Conservation (phyloP, 2,329 filamentous ascomycete species). For the Penicillium psychrosexuale region DNA sequence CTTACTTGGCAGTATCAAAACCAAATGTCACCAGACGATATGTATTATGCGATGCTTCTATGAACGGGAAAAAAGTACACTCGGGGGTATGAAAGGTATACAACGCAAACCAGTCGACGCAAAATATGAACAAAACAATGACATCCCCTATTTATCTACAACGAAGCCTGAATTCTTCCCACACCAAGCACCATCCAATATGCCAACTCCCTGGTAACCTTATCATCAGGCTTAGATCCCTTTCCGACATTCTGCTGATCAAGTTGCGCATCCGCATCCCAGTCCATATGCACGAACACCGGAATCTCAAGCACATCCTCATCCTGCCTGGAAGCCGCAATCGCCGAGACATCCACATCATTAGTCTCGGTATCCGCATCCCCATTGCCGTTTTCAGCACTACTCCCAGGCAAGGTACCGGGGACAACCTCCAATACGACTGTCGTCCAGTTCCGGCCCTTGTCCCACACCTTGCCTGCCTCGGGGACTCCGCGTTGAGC, state of each 20-base stretch:
- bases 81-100: constrained; percentile 18
- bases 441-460: constrained; percentile 89
- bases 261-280: constrained; percentile 63
- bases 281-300: constrained; percentile 88
- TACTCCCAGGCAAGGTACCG: constrained; percentile 38
- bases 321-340: constrained; percentile 44
- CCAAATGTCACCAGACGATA: neutral
- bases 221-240: constrained; percentile 58
- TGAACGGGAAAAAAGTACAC: neutral
- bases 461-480: constrained; percentile 94
- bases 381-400: constrained; percentile 27
- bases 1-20: neutral
- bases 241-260: constrained; percentile 36
- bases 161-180: constrained; percentile 62
- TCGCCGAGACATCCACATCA: constrained; percentile 28
- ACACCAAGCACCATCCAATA: constrained; percentile 95
- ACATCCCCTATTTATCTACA: constrained; percentile 11
- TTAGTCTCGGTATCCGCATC: constrained; percentile 34
- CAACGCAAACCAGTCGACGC: constrained; percentile 3
- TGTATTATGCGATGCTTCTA: neutral
- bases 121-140: neutral
- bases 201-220: constrained; percentile 80
- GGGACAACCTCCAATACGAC: constrained; percentile 89
- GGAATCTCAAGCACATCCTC: constrained; percentile 80
- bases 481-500: constrained; percentile 57